Evolutionary conservation across 192 early-diverging fungal genomes (phyloP).

Genomic region (Umbelopsis sp.): DNA sequence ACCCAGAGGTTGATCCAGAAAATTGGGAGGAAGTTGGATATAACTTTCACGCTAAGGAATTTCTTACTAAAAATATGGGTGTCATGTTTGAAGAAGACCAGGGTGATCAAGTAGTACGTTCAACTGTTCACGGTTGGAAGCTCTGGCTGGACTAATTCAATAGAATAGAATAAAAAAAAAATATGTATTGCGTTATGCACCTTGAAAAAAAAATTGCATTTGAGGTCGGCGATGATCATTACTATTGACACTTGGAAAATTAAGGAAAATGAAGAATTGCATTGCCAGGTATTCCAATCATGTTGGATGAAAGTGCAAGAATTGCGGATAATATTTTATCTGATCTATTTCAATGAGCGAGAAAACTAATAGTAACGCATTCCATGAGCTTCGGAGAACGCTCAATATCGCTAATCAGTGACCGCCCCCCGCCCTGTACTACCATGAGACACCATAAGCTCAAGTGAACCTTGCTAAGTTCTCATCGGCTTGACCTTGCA

Average conservation of each 20-base stretch:
- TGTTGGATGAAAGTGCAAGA: too few species aligned
- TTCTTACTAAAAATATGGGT: conserved; percentile 68
- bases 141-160: conserved; percentile 42
- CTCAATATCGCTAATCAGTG: conserved; percentile 4
- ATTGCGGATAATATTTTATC: too few species aligned
- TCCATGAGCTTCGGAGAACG: conserved; percentile 2
- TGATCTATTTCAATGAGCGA: not conserved
- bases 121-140: conserved; percentile 81
- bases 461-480: conserved; percentile 8
- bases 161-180: too few species aligned
- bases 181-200: too few species aligned
- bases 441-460: conserved; percentile 14
- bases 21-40: conserved; percentile 56
- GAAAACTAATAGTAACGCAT: not conserved
- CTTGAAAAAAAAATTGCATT: too few species aligned
- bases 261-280: too few species aligned
- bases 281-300: too few species aligned
- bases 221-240: too few species aligned
- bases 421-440: conserved; percentile 20
- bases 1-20: conserved; percentile 42
- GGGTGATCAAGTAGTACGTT: conserved; percentile 75
- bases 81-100: conserved; percentile 91
- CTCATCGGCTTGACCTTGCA: conserved; percentile 21
- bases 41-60: conserved; percentile 68
- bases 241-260: too few species aligned